These are phyloP conservation scores for Botrytis hyacinthi DNA, from an alignment of 2,329 filamentous ascomycete species.

Conservation along the genomic window DNA sequence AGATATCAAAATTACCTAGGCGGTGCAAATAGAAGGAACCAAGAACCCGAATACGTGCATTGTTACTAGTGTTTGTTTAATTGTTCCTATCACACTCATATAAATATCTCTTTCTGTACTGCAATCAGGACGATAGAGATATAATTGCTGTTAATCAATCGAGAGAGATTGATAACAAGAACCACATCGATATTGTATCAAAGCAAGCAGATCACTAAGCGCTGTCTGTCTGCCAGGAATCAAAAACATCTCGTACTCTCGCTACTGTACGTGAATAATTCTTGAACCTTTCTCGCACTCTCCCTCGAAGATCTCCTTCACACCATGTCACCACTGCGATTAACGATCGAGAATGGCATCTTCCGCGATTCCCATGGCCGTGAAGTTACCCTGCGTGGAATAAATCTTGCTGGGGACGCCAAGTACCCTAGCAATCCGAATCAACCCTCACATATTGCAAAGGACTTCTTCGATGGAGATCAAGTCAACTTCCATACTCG, in stretches of 20 bases:
- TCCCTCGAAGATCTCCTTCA: background rate
- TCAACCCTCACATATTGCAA: slow-evolving; percentile 72
- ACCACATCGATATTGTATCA: background rate
- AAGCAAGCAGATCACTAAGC: background rate
- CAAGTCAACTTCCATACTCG: slow-evolving; percentile 83
- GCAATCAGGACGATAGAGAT: background rate
- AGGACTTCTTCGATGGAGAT: slow-evolving; percentile 90
- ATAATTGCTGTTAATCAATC: background rate
- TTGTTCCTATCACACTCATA: background rate
- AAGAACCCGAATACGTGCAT: background rate
- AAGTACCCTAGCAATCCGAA: slow-evolving; percentile 84
- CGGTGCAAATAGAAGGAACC: background rate
- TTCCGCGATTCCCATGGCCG: slow-evolving; percentile 81
- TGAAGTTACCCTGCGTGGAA: slow-evolving; percentile 85
- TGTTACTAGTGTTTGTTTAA: background rate
- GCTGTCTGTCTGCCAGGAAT: background rate
- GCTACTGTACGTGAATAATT: background rate
- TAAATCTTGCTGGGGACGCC: slow-evolving; percentile 88
- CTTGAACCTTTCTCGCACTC: background rate
- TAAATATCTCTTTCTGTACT: background rate
- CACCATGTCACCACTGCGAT: slow-evolving; percentile 69
- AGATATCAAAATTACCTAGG: background rate
- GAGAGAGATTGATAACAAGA: background rate
- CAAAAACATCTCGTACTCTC: background rate
- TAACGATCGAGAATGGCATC: slow-evolving; percentile 79